phyloP scores from a whole-genome alignment of 345 rosid genomes.

The Ricinus communis region DNA sequence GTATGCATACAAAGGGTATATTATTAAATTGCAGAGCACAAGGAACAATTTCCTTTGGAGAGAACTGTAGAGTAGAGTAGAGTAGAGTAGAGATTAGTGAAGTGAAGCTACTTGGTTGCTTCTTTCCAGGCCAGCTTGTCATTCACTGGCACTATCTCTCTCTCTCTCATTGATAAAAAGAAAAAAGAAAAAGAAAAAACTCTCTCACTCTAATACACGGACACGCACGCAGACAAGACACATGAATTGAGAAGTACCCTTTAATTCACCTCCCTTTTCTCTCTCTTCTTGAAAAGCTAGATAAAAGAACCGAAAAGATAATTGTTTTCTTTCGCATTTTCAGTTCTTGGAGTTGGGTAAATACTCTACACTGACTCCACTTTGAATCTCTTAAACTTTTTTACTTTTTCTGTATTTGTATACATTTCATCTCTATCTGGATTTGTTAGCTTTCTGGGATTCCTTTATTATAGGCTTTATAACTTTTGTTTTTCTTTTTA shows the following conservation, averaged over 20 bases:
- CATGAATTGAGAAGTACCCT: slow-evolving; percentile 7
- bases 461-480: slow-evolving; percentile 21
- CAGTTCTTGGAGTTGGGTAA: slow-evolving; percentile 27
- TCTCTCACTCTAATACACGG: too few relatives aligned
- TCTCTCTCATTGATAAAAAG: too few relatives aligned
- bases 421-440: not conserved
- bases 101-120: slow-evolving; percentile 30
- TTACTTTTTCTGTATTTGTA: not conserved
- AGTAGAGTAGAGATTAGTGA: slow-evolving; percentile 15
- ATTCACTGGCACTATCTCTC: slow-evolving; percentile 42
- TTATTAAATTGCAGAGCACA: not conserved
- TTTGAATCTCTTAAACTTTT: slow-evolving; percentile 36
- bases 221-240: not conserved
- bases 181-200: too few relatives aligned
- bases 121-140: slow-evolving; percentile 50
- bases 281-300: slow-evolving; percentile 8
- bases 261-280: slow-evolving; percentile 9
- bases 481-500: slow-evolving; percentile 37
- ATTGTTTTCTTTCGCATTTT: slow-evolving; percentile 17
- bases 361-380: slow-evolving; percentile 24
- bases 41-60: not conserved
- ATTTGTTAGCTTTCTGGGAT: slow-evolving; percentile 10
- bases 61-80: too few relatives aligned
- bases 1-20: not conserved
- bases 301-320: slow-evolving; percentile 6